Base-by-base conservation (phyloP, 441 rosid species). In the Jatropha multifida region DNA sequence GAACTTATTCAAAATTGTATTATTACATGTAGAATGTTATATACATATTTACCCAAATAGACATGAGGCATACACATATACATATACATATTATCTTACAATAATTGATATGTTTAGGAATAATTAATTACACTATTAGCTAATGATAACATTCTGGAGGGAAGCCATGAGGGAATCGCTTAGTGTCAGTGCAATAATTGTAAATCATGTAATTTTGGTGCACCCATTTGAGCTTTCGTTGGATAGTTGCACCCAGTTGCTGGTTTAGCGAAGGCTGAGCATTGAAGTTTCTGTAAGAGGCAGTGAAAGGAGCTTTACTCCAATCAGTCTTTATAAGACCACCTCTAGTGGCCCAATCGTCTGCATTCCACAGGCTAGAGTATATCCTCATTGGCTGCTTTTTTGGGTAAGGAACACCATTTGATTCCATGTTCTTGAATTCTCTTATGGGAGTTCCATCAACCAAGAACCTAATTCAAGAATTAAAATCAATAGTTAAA, bases 391-490 rank as follows among this genome's bases (percentile, higher is more conserved):
- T 83, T 1, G 86, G 63, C 49, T 83, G 87, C 26, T 73, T 83
- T 69, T 81, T 87, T 0, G 89, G 92, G 80, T 73, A 89, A 2
- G 84, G 81, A 77, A 87, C 80, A 0, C 91, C 91, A 0, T 73
- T 55, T 4, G 80, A 75, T 70, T 86, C 90, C 27, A 81, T 65
- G 76, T 89, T 89, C 82, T 88, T 88, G 87, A 87, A 87, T 64
- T 85, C 85, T n/a, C 93, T 83, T 10, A 88, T 86, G 3, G 91
- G 91, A 17, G 70, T 89, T 5, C 88, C 91, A 14, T 89, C 93
- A 15, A 88, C 82, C 4, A 80, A 79, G 75, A 87, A 89, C 12
- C 90, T 89, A 15, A 4, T 54, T n/a, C 3, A 5, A 54, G 2
- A 54, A 15, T 54, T 0, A 0, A 32, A 32, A 32, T 32, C 32